Conservation (phyloP, 192 early-diverging fungal genomes). For the Coemansia sp. region DNA sequence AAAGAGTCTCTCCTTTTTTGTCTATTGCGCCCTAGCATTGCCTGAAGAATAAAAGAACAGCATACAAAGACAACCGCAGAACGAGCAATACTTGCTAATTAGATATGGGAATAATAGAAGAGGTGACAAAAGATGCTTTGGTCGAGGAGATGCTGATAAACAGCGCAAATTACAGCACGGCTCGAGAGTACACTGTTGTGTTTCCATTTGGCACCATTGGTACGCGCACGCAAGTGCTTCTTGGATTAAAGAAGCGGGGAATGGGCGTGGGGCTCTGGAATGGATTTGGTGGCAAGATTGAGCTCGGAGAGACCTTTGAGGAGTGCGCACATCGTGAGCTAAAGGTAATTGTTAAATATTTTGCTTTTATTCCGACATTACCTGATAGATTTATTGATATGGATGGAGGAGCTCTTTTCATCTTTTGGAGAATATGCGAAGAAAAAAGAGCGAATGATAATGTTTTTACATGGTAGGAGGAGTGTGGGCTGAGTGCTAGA, state of each 20-base stretch:
- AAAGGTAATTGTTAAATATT: slow-evolving; percentile 24
- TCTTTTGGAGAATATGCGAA: too few species aligned
- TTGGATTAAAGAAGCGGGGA: slow-evolving; percentile 79
- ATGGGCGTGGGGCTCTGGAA: slow-evolving; percentile 71
- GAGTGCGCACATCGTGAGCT: slow-evolving; percentile 68
- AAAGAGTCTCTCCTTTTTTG: too few species aligned
- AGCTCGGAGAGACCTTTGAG: slow-evolving; percentile 63
- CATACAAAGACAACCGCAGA: background rate
- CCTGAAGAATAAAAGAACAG: too few species aligned
- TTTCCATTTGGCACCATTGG: slow-evolving; percentile 24
- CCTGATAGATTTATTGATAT: background rate
- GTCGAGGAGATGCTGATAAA: background rate
- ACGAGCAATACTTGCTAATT: background rate
- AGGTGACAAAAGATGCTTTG: background rate
- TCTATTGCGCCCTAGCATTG: too few species aligned
- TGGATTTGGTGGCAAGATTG: slow-evolving; percentile 79
- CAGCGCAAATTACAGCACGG: background rate
- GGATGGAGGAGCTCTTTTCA: background rate
- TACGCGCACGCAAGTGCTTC: slow-evolving; percentile 50
- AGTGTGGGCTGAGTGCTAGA: slow-evolving; percentile 55
- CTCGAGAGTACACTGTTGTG: slow-evolving; percentile 29
- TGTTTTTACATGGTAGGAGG: slow-evolving; percentile 47
- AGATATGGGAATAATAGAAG: background rate
- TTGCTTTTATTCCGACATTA: background rate
- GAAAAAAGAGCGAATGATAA: too few species aligned